Evolutionary conservation across 2,329 filamentous ascomycete species (phyloP), one percentile per base, ranked within the genome.

Genomic region (Atkinsonella hypoxylon): DNA sequence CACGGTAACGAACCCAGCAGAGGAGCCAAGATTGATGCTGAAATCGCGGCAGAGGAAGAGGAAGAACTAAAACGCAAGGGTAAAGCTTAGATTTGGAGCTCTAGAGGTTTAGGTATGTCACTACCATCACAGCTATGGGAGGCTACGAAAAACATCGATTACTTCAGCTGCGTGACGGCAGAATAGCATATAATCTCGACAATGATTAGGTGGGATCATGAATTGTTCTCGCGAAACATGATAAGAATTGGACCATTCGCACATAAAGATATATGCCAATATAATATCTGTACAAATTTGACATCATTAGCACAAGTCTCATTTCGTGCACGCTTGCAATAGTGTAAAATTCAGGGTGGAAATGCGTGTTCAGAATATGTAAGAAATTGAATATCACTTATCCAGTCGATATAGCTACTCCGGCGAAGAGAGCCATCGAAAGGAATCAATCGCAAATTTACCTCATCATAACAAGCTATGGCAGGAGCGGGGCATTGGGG

Each of bases 361-460:
- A 42, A 51, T 53, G 36, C 41, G 43, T 51, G 53, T 56, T 95
- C 89, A 95, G 89, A 88, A 95, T 95, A 95, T 95, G 89, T 95
- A 95, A 95, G 89, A 91, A 48, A 81, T 66, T 83, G 72, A 89
- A 87, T 94, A 86, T 95, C 89, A 95, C 75, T 69, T 79, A 67
- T 73, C 78, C 73, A 72, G 66, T 72, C 76, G 84, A 83, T 89
- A 83, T 84, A 78, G 83, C 85, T 75, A 78, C 87, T 82, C 89
- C 81, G 89, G 90, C 89, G 85, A 71, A 85, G 89, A 82, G 86
- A 74, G 77, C 88, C 89, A 90, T 81, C 82, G 74, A 70, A 70
- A 69, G 73, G 76, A 79, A 85, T 96, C 89, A 94, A 91, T 91
- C 89, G 90, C 89, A 96, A 96, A 96, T 95, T 49, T 95, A 68